Conservation (phyloP, 768 basidiomycete genomes). For the Trichaptum fuscoviolaceum region DNA sequence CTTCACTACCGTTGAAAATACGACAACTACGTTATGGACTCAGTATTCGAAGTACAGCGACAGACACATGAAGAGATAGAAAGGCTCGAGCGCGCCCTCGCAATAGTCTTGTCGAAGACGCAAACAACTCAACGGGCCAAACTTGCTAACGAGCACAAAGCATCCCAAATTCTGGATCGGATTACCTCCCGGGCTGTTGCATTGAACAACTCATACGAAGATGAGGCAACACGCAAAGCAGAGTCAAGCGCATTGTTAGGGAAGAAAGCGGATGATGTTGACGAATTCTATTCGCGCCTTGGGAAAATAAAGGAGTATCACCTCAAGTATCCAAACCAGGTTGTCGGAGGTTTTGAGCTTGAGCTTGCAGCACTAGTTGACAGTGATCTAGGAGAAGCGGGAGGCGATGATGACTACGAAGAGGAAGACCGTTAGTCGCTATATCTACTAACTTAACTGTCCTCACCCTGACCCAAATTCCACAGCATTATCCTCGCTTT, state of each 20-base stretch:
- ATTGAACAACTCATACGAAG: slow-evolving; percentile 70
- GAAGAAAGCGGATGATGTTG: slow-evolving; percentile 64
- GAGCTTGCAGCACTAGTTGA: slow-evolving; percentile 84
- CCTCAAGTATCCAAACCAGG: slow-evolving; percentile 89
- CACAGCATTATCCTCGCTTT: slow-evolving; percentile 73
- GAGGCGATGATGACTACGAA: slow-evolving; percentile 64
- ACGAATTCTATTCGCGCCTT: slow-evolving; percentile 95
- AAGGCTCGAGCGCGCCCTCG: slow-evolving; percentile 82
- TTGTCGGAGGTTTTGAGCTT: slow-evolving; percentile 72
- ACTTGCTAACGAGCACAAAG: slow-evolving; percentile 81
- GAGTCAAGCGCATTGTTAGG: slow-evolving; percentile 50
- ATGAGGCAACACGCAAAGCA: slow-evolving; percentile 64
- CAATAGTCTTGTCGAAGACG: slow-evolving; percentile 71
- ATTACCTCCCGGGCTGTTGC: slow-evolving; percentile 63
- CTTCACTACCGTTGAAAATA: slow-evolving; percentile 8
- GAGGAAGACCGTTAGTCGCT: slow-evolving; percentile 78
- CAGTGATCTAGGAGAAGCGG: slow-evolving; percentile 49
- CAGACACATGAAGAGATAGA: slow-evolving; percentile 96
- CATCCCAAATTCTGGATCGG: slow-evolving; percentile 83
- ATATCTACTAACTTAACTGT: not conserved
- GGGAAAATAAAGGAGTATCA: slow-evolving; percentile 96
- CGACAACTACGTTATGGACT: slow-evolving; percentile 67
- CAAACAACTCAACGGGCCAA: slow-evolving; percentile 55
- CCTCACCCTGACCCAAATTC: not conserved
- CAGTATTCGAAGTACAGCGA: slow-evolving; percentile 87